Percentiles rank a stretch among this genome's conserved stretches.
Conservation (phyloP, 1,284 basidiomycete species). For the Sutorius eximius region DNA sequence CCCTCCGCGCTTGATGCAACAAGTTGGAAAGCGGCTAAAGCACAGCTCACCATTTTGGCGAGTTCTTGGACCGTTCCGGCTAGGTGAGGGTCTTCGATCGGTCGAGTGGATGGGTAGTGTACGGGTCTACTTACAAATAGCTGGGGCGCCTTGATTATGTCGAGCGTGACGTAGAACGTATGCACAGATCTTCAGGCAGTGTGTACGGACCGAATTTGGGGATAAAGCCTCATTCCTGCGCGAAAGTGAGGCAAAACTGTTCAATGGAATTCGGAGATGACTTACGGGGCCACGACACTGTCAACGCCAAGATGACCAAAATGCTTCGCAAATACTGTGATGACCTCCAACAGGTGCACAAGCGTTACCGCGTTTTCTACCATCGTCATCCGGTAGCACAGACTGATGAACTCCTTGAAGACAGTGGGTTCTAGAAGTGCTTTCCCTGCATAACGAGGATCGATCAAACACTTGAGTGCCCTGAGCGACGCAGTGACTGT, state of each 20-base stretch:
- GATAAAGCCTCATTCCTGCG: slow-evolving; percentile 43
- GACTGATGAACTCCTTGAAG: slow-evolving; percentile 87
- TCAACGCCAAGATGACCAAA: slow-evolving; percentile 46
- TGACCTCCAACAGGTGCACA: slow-evolving; percentile 71
- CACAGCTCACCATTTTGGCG: slow-evolving; percentile 62
- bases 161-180: slow-evolving; percentile 76
- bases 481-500: slow-evolving; percentile 76
- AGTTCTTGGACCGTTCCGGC: slow-evolving; percentile 43
- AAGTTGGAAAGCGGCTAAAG: slow-evolving; percentile 65
- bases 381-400: slow-evolving; percentile 90
- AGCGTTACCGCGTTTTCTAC: slow-evolving; percentile 79
- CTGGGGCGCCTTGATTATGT: slow-evolving; percentile 52
- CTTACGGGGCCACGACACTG: slow-evolving; percentile 23
- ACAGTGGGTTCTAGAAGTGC: slow-evolving; percentile 78
- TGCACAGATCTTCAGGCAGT: slow-evolving; percentile 80
- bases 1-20: slow-evolving; percentile 64
- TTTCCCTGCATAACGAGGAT: slow-evolving; percentile 78
- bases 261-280: not conserved
- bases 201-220: slow-evolving; percentile 54
- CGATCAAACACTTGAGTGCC: slow-evolving; percentile 77
- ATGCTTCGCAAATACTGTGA: slow-evolving; percentile 59
- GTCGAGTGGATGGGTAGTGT: not conserved
- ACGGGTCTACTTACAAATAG: slow-evolving; percentile 50
- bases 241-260: not conserved
- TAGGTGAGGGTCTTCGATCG: slow-evolving; percentile 3